Base-by-base conservation (phyloP, 2,329 filamentous ascomycete species). In the Elsinoe arachidis region DNA sequence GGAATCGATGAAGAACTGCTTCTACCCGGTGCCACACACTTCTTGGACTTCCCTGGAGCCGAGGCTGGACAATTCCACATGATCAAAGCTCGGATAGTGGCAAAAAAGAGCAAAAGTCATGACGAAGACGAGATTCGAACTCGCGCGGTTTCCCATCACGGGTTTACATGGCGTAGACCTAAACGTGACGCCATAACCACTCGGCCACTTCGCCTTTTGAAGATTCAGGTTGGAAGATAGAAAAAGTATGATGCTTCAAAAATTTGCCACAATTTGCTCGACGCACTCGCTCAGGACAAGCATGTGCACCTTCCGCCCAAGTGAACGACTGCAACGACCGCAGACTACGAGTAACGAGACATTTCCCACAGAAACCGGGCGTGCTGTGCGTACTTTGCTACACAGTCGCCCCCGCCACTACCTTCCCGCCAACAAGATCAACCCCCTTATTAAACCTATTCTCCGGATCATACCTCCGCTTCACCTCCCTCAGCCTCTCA, bases 381-480 rank as follows among this genome's bases (percentile, higher is more conserved):
- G 3, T 41, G 38, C 11, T 41, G 6, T 9, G n/a, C n/a, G 15
- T 14, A 7, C 7, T 7, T 11, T 2, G 2, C n/a, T 41, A 41
- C n/a, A 41, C 38, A 9, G 38, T 41, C 7, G 38, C 38, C n/a
- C 19, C 19, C 12, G n/a, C 9, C 7, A 15, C n/a, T 15, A 26
- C 9, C 44, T n/a, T 49, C 3, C 44, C 30, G 5, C 26, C 47
- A 9, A 19, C 30, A 10, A 38, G n/a, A 17, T 35, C 11, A 5
- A 35, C 17, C 11, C 63, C 60, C 56, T 63, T 63, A 15, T 63
- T 61, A 39, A 67, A 66, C 15, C 63, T 47, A 26, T 61, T 60
- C 5, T 56, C 14, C 26, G 61, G 63, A 51, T 46, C 43, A 21
- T 46, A 65, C 21, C 33, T 56, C 55, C 43, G 53, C 60, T 67